Conservation (phyloP, 108 stramenopile genomes). For the Fistulifera solaris region DNA sequence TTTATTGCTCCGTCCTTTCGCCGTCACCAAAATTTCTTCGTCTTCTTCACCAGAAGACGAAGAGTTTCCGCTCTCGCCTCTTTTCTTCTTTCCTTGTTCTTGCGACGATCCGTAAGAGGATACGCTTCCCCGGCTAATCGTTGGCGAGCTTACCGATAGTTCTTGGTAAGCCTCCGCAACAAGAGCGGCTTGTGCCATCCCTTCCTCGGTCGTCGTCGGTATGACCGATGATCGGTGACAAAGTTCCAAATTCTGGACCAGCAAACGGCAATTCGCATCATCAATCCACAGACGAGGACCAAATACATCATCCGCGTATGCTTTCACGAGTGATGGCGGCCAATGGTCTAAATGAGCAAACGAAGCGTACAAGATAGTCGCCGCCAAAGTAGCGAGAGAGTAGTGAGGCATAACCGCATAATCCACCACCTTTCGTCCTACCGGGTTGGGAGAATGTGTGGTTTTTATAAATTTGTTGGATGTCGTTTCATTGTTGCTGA, state of each 20-base stretch:
- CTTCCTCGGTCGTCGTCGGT: conserved; percentile 2
- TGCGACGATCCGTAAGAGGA: conserved; percentile 2
- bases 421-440: not conserved
- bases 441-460: conserved; percentile 2
- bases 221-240: conserved; percentile 9
- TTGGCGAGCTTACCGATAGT: not conserved
- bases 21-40: conserved; percentile 29
- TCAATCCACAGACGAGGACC: conserved; percentile 70
- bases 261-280: conserved; percentile 27
- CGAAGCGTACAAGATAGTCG: conserved; percentile 41
- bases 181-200: conserved; percentile 22
- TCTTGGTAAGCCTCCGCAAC: conserved; percentile 21
- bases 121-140: not conserved
- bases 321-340: conserved; percentile 51
- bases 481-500: not conserved
- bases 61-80: conserved; percentile 15
- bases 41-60: conserved; percentile 54
- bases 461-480: conserved; percentile 6
- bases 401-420: conserved; percentile 11
- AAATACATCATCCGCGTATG: conserved; percentile 65
- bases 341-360: conserved; percentile 63
- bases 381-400: conserved; percentile 30
- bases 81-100: not conserved
- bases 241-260: conserved; percentile 56
- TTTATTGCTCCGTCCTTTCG: conserved; percentile 7